Percentiles rank a stretch among this genome's conserved stretches.
Evolutionary conservation across 2,329 filamentous ascomycete genomes (phyloP).

Genomic region (Exophiala bonariae): DNA sequence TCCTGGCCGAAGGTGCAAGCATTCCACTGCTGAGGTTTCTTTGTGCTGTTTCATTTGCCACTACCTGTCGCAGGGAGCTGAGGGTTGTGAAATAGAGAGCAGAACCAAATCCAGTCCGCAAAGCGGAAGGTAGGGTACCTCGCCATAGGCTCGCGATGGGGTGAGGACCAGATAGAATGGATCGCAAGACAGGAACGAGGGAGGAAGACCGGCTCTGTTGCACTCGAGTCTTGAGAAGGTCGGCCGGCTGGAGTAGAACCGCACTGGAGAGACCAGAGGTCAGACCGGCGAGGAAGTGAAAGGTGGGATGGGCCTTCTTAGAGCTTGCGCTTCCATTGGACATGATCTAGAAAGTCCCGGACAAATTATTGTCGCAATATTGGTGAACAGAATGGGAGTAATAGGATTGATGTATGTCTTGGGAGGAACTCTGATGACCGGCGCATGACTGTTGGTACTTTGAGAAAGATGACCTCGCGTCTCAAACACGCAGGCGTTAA

Average conservation of each 20-base stretch:
- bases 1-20: conserved; percentile 10
- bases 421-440: too few species aligned
- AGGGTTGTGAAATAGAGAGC: conserved; percentile 92
- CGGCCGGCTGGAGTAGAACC: conserved; percentile 87
- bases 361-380: neutral
- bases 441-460: too few species aligned
- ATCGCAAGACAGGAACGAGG: conserved; percentile 66
- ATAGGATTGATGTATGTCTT: too few species aligned
- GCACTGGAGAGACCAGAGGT: conserved; percentile 85
- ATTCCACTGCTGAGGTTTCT: conserved; percentile 25
- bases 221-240: conserved; percentile 93
- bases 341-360: conserved; percentile 12
- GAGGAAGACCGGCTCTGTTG: conserved; percentile 79
- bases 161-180: conserved; percentile 65
- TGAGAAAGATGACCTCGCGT: too few species aligned
- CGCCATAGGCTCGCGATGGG: conserved; percentile 82
- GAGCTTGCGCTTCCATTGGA: conserved; percentile 21
- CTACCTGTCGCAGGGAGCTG: conserved; percentile 74
- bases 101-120: conserved; percentile 88
- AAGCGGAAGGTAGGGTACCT: conserved; percentile 86
- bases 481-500: too few species aligned
- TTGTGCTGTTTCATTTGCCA: conserved; percentile 29
- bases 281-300: conserved; percentile 87
- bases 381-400: too few species aligned
- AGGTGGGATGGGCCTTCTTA: conserved; percentile 45